Conservation (phyloP, 805 yeast species). For the Kluyveromyces lactis region DNA sequence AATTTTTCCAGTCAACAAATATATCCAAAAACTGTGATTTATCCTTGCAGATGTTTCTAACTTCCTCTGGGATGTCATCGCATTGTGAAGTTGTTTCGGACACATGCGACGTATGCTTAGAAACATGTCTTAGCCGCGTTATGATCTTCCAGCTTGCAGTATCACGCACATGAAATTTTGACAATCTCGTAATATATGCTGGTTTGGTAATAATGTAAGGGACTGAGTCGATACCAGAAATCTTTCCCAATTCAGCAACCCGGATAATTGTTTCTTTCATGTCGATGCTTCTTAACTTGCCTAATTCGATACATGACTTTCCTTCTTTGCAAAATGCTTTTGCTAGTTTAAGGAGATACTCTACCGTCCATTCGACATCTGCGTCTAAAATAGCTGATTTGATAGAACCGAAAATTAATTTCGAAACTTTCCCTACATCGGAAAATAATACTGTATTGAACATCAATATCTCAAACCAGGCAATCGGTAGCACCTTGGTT, state of each 20-base stretch:
- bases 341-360: constrained; percentile 7
- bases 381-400: background rate
- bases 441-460: background rate
- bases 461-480: background rate
- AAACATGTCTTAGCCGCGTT: constrained; percentile 68
- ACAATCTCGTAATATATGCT: constrained; percentile 66
- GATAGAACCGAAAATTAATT: background rate
- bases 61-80: too few species aligned
- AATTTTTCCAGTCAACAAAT: constrained; percentile 77
- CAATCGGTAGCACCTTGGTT: background rate
- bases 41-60: too few species aligned
- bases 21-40: constrained; percentile 28
- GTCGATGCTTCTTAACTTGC: background rate
- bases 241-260: constrained; percentile 40
- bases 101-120: too few species aligned
- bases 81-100: too few species aligned
- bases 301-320: background rate
- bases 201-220: constrained; percentile 89
- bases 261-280: constrained; percentile 34
- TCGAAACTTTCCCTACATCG: background rate
- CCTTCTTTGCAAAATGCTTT: background rate
- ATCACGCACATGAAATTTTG: constrained; percentile 65
- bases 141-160: constrained; percentile 84
- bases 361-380: constrained; percentile 24
- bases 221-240: constrained; percentile 59